Evolutionary conservation across 176 grass and related monocot genomes (phyloP).

Genomic region (Oryza nivara): DNA sequence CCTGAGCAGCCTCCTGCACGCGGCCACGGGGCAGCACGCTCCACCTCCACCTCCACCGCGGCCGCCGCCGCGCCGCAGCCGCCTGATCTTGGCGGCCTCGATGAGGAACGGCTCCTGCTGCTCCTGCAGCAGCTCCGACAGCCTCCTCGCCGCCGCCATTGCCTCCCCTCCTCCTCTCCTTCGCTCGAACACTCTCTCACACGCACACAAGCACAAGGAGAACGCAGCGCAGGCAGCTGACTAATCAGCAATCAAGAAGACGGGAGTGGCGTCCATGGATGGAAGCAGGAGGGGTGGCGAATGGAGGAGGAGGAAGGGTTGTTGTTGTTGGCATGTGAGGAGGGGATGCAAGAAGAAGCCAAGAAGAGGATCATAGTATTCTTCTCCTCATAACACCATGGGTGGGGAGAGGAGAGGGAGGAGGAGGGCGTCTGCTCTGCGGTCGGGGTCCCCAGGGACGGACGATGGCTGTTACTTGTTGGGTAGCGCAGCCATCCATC

Average conservation of each 20-base stretch:
- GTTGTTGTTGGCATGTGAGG: slow-evolving; percentile 37
- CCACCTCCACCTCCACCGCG: neutral
- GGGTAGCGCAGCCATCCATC: slow-evolving; percentile 33
- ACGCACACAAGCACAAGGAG: neutral
- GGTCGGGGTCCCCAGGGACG: slow-evolving; percentile 29
- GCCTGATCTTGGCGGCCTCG: slow-evolving; percentile 44
- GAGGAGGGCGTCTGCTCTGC: neutral
- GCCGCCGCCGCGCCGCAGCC: slow-evolving; percentile 28
- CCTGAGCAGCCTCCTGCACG: slow-evolving; percentile 58
- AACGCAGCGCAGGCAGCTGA: neutral
- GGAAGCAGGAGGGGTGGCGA: neutral
- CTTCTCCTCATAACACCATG: slow-evolving; percentile 8
- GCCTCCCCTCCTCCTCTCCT: neutral
- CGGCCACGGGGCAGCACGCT: slow-evolving; percentile 44
- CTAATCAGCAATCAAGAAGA: slow-evolving; percentile 13
- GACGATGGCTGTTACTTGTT: slow-evolving; percentile 34
- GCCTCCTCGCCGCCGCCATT: slow-evolving; percentile 65
- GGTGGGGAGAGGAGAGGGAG: neutral
- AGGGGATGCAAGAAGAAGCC: neutral
- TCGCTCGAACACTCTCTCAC: too few relatives aligned
- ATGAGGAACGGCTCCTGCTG: slow-evolving; percentile 96
- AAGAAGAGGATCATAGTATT: slow-evolving; percentile 38
- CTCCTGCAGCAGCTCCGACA: slow-evolving; percentile 92
- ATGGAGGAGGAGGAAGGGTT: neutral
- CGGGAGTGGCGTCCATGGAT: slow-evolving; percentile 11